These are phyloP conservation scores for Oligophagozyma castellii DNA, from an alignment of 1,139 yeast species.

Conservation along the genomic window DNA sequence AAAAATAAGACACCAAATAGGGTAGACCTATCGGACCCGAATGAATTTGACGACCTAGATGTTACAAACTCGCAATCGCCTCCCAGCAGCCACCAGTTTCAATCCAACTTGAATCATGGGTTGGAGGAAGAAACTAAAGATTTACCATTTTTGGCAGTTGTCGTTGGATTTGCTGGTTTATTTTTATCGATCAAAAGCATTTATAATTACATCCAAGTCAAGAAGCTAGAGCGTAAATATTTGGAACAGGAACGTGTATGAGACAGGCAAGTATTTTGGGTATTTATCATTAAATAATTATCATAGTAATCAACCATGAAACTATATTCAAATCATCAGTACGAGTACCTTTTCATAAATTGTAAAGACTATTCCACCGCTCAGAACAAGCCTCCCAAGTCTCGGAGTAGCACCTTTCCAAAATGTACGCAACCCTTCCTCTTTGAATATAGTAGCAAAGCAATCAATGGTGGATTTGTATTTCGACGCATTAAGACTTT, in stretches of 20 bases:
- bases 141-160: constrained; percentile 20
- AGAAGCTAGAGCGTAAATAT: constrained; percentile 45
- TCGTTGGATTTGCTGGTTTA: constrained; percentile 39
- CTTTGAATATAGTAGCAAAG: constrained; percentile 61
- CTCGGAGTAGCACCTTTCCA: constrained; percentile 99
- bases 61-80: constrained; percentile 9
- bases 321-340: no score
- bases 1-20: constrained; percentile 24
- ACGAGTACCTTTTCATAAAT: constrained; percentile 81
- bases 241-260: constrained; percentile 4
- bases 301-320: no score
- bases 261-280: constrained; percentile 2
- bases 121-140: constrained; percentile 28
- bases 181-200: constrained; percentile 53
- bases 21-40: constrained; percentile 41
- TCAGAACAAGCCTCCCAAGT: constrained; percentile 75
- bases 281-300: no score
- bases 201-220: constrained; percentile 61
- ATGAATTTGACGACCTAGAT: constrained; percentile 35
- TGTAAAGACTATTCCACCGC: constrained; percentile 94
- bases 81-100: constrained; percentile 31
- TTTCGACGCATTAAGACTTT: constrained; percentile 67
- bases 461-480: constrained; percentile 73
- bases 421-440: constrained; percentile 84
- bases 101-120: constrained; percentile 29